Evolutionary conservation across 2,329 filamentous ascomycete species (phyloP).

Genomic region (Talaromyces albobiverticillius): DNA sequence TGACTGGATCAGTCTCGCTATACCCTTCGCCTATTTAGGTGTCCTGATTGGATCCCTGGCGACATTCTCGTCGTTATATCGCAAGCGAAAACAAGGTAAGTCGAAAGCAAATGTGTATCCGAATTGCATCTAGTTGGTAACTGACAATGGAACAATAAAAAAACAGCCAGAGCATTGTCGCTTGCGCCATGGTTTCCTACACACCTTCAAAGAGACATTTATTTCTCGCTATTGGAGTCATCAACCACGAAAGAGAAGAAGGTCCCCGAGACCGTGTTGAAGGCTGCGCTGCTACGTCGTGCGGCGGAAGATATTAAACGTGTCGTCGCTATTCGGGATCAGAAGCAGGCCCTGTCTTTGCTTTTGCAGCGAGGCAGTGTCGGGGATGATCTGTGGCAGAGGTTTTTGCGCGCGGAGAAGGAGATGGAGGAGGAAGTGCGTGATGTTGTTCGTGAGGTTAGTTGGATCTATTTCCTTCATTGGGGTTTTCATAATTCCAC

Average conservation of each 20-base stretch:
- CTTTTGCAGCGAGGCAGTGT: slow-evolving; percentile 88
- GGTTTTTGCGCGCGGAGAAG: slow-evolving; percentile 87
- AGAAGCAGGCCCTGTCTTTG: slow-evolving; percentile 81
- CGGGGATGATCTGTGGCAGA: slow-evolving; percentile 92
- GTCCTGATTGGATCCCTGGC: slow-evolving; percentile 84
- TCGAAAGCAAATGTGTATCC: too few species aligned
- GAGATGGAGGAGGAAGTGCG: slow-evolving; percentile 95
- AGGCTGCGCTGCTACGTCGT: slow-evolving; percentile 82
- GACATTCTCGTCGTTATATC: slow-evolving; percentile 89
- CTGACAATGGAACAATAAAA: neutral
- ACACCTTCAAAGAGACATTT: slow-evolving; percentile 90
- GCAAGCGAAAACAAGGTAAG: slow-evolving; percentile 82
- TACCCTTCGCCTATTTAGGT: slow-evolving; percentile 85
- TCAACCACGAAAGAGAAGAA: slow-evolving; percentile 60
- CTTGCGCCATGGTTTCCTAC: slow-evolving; percentile 92
- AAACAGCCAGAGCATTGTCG: slow-evolving; percentile 70
- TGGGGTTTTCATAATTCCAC: slow-evolving; percentile 5
- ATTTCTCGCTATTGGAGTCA: slow-evolving; percentile 79
- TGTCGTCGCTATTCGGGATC: slow-evolving; percentile 81
- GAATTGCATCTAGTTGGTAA: neutral
- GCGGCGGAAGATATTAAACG: slow-evolving; percentile 91
- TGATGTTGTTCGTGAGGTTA: slow-evolving; percentile 88
- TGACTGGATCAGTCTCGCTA: slow-evolving; percentile 79
- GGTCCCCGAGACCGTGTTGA: slow-evolving; percentile 80
- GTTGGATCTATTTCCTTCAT: slow-evolving; percentile 21